A percentile compares a stretch with the other conserved stretches of the same genome.
These are phyloP conservation scores for Clitocybe nebularis DNA, from an alignment of 1,284 basidiomycete genomes.

Conservation along the genomic window DNA sequence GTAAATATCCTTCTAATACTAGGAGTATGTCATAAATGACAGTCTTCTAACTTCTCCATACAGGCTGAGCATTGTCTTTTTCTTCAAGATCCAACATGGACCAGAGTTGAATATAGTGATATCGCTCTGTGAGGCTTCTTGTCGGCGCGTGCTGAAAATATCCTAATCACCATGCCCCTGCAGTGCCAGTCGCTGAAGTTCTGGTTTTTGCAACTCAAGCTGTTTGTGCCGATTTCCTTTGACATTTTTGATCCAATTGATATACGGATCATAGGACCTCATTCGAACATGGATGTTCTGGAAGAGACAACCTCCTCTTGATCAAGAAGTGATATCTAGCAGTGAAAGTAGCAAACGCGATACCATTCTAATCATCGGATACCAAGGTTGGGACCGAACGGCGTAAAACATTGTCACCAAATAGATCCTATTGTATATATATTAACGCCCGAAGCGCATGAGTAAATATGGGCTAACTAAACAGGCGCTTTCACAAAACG, in stretches of 20 bases:
- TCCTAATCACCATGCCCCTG: background rate
- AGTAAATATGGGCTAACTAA: too few species aligned
- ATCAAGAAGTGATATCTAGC: too few species aligned
- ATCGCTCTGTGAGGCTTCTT: slow-evolving; percentile 10
- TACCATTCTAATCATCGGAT: too few species aligned
- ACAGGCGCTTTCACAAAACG: too few species aligned
- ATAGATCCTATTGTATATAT: too few species aligned
- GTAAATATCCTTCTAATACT: slow-evolving; percentile 3
- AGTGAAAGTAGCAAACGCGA: too few species aligned
- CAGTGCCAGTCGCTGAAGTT: slow-evolving; percentile 12
- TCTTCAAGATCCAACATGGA: slow-evolving; percentile 8
- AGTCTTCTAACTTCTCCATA: background rate
- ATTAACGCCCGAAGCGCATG: too few species aligned
- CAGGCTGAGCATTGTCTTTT: slow-evolving; percentile 13
- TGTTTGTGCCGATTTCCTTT: slow-evolving; percentile 1
- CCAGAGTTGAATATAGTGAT: slow-evolving; percentile 10
- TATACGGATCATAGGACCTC: slow-evolving; percentile 16
- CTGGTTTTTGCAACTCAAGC: slow-evolving; percentile 13
- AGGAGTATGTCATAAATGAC: background rate
- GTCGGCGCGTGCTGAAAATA: too few species aligned
- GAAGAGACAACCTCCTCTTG: slow-evolving; percentile 13
- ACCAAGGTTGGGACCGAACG: too few species aligned
- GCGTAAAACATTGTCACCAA: too few species aligned
- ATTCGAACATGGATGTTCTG: slow-evolving; percentile 22
- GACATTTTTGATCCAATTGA: too few species aligned